phyloP scores from a whole-genome alignment of 169 alveolate genomes.

The Eimeria sp. region DNA sequence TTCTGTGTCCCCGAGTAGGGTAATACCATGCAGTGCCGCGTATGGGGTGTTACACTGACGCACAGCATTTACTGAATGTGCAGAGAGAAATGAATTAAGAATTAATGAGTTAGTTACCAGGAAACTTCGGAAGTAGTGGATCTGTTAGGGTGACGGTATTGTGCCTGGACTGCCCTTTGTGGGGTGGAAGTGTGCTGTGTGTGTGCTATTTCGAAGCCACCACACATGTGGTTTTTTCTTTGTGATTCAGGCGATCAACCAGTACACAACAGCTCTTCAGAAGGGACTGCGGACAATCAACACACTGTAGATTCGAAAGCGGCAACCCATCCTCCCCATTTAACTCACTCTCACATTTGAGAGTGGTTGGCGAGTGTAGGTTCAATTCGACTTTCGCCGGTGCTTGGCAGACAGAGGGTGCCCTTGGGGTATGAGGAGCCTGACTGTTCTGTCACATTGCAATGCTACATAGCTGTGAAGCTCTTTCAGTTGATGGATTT shows the following conservation, averaged over 20 bases:
- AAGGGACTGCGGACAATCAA: slow-evolving; percentile 78
- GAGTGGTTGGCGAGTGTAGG: not conserved
- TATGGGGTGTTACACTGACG: not conserved
- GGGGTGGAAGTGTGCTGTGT: not conserved
- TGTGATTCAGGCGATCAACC: slow-evolving; percentile 83
- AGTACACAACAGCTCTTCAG: slow-evolving; percentile 83
- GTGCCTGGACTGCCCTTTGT: not conserved
- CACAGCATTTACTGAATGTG: not conserved
- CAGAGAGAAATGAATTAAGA: not conserved
- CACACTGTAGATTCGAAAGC: not conserved
- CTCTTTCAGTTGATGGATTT: not conserved
- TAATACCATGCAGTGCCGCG: not conserved
- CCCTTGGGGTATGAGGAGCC: not conserved
- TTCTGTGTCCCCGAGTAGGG: not conserved
- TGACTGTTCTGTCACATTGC: not conserved
- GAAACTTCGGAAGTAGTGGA: not conserved
- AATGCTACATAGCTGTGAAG: not conserved
- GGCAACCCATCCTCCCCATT: not conserved
- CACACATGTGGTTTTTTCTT: not conserved
- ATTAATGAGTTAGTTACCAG: not conserved
- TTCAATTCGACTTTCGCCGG: not conserved
- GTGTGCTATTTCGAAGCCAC: not conserved
- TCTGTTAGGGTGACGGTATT: not conserved
- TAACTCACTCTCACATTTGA: not conserved
- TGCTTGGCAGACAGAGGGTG: not conserved